These are phyloP conservation scores for Pisolithus albus DNA, from an alignment of 768 basidiomycete species.

Conservation along the genomic window DNA sequence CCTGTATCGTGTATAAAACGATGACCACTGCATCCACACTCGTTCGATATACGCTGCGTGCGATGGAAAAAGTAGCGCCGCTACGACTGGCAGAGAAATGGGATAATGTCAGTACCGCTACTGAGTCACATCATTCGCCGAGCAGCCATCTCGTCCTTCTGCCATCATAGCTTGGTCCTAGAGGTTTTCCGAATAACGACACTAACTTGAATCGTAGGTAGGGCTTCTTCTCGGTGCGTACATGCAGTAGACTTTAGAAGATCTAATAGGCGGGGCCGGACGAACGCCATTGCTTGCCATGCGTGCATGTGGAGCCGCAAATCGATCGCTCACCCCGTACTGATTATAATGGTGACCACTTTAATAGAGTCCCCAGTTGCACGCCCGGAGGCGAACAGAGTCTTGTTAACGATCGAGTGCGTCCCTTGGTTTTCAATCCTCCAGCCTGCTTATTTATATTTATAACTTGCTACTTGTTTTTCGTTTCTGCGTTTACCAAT, in stretches of 20 bases:
- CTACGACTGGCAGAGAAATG: constrained; percentile 80
- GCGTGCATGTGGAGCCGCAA: too few relatives aligned
- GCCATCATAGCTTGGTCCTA: too few relatives aligned
- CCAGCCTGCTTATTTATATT: not conserved
- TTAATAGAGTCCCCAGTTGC: constrained; percentile 48
- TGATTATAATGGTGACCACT: not conserved
- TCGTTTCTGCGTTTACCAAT: too few relatives aligned
- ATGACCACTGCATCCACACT: constrained; percentile 5
- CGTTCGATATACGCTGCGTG: constrained; percentile 46
- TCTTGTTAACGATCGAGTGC: constrained; percentile 71
- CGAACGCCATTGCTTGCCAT: not conserved
- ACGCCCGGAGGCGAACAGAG: constrained; percentile 38
- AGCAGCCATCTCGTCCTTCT: too few relatives aligned
- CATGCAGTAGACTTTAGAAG: constrained; percentile 1
- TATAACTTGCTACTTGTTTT: too few relatives aligned
- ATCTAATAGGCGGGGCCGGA: not conserved
- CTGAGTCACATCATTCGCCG: too few relatives aligned
- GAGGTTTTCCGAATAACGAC: not conserved
- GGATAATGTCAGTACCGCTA: constrained; percentile 73
- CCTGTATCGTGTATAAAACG: not conserved
- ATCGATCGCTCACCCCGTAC: too few relatives aligned
- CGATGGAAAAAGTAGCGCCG: constrained; percentile 84
- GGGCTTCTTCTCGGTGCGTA: constrained; percentile 64
- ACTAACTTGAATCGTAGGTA: constrained; percentile 37
- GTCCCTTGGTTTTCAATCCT: constrained; percentile 8